Conservation (phyloP, 1,139 yeast genomes). For the Scheffersomyces cryptocercus region DNA sequence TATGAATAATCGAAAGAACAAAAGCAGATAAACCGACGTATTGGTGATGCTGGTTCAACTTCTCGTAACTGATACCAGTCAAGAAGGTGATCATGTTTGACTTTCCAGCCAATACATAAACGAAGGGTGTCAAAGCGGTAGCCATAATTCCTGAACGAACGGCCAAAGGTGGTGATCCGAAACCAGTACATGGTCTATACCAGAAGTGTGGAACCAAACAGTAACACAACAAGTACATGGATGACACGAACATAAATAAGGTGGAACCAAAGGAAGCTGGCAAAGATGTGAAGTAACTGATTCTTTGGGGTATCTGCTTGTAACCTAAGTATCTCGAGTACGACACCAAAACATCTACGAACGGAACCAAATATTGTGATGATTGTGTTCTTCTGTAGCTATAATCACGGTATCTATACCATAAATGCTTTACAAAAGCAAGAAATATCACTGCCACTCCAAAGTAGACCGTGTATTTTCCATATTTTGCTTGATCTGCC, state of each 20-base stretch:
- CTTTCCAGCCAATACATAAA: slow-evolving; percentile 54
- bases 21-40: slow-evolving; percentile 49
- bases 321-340: slow-evolving; percentile 50
- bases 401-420: slow-evolving; percentile 37
- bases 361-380: slow-evolving; percentile 11
- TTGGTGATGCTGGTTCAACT: slow-evolving; percentile 53
- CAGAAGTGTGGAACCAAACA: slow-evolving; percentile 53
- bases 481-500: slow-evolving; percentile 42
- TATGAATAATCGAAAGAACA: slow-evolving; percentile 52
- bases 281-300: slow-evolving; percentile 43
- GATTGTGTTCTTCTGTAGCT: slow-evolving; percentile 18
- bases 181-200: slow-evolving; percentile 56
- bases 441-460: slow-evolving; percentile 38
- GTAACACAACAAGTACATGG: slow-evolving; percentile 48
- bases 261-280: slow-evolving; percentile 55
- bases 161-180: slow-evolving; percentile 69
- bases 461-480: slow-evolving; percentile 48
- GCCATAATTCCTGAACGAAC: slow-evolving; percentile 56
- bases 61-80: slow-evolving; percentile 61
- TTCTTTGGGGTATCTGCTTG: slow-evolving; percentile 41
- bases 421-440: slow-evolving; percentile 39
- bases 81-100: slow-evolving; percentile 48
- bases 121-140: slow-evolving; percentile 53
- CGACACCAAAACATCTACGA: slow-evolving; percentile 35
- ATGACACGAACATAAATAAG: slow-evolving; percentile 38